Percentiles rank a stretch among this genome's conserved stretches.
Conservation (phyloP, 768 basidiomycete genomes). For the Crepidotus variabilis region DNA sequence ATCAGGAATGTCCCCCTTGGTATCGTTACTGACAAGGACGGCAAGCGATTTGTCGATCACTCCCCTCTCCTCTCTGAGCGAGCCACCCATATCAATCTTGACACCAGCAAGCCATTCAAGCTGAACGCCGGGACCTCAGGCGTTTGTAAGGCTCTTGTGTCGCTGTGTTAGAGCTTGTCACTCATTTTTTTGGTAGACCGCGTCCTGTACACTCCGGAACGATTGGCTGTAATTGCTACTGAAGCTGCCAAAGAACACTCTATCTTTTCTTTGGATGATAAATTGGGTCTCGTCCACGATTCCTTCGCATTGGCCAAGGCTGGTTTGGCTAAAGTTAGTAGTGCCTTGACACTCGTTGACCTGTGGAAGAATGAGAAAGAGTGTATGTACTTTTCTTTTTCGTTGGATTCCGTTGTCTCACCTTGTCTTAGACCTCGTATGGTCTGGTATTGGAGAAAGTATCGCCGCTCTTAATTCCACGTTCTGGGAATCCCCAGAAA, state of each 20-base stretch:
- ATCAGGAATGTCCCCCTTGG: conserved; percentile 78
- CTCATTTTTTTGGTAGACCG: conserved; percentile 49
- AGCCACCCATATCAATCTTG: conserved; percentile 65
- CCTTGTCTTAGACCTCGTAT: conserved; percentile 63
- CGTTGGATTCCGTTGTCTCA: background rate
- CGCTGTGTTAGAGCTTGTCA: background rate
- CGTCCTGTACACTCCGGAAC: conserved; percentile 79
- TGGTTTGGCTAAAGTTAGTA: conserved; percentile 74
- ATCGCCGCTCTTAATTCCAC: conserved; percentile 52
- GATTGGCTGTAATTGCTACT: conserved; percentile 70
- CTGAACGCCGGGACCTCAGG: conserved; percentile 87
- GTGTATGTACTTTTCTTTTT: conserved; percentile 34
- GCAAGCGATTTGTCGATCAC: conserved; percentile 57
- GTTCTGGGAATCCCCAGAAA: conserved; percentile 80
- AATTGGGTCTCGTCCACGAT: conserved; percentile 87
- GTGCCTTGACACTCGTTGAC: conserved; percentile 69
- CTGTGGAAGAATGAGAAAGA: conserved; percentile 73
- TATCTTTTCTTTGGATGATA: conserved; percentile 77
- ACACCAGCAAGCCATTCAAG: conserved; percentile 79
- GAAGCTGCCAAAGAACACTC: conserved; percentile 70
- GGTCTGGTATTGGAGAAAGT: conserved; percentile 63
- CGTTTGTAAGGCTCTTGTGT: conserved; percentile 61
- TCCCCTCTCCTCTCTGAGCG: conserved; percentile 63
- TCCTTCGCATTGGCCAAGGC: conserved; percentile 76
- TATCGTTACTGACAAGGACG: conserved; percentile 56